Evolutionary conservation across 306 rosid genomes (phyloP).

Genomic region (Corylus heterophylla): DNA sequence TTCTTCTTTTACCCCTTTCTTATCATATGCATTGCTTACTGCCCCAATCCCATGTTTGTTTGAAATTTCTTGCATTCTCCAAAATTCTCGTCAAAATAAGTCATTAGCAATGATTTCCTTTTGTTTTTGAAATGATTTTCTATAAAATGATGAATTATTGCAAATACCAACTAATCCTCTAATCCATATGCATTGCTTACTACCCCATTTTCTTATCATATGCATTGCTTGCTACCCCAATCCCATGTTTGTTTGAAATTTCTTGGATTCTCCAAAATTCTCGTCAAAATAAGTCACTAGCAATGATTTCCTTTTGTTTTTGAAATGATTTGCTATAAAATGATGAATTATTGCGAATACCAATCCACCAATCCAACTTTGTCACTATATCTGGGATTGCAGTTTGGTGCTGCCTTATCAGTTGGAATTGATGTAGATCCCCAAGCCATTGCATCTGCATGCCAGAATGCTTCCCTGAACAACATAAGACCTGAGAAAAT

Average conservation of each 20-base stretch:
- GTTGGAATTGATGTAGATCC: constrained; percentile 85
- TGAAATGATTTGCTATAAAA: background rate
- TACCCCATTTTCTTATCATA: background rate
- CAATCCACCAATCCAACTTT: constrained; percentile 24
- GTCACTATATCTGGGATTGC: constrained; percentile 18
- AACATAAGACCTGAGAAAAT: constrained; percentile 61
- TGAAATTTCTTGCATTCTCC: background rate
- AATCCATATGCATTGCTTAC: background rate
- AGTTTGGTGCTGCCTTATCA: constrained; percentile 84
- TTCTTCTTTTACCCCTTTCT: background rate
- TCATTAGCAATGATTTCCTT: background rate
- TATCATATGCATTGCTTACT: background rate
- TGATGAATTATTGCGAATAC: constrained; percentile 9
- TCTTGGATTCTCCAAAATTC: background rate
- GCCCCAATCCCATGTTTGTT: background rate
- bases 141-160: background rate
- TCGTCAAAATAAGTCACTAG: background rate
- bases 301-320: background rate
- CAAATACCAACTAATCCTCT: constrained; percentile 15
- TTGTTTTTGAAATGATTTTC: background rate
- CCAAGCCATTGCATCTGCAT: constrained; percentile 71
- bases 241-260: background rate
- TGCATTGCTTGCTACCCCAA: background rate
- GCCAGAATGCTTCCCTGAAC: constrained; percentile 76
- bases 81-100: background rate